Evolutionary conservation across 768 basidiomycete genomes (phyloP), one percentile per base, ranked within the genome.

Genomic region (Agaricus bisporus): DNA sequence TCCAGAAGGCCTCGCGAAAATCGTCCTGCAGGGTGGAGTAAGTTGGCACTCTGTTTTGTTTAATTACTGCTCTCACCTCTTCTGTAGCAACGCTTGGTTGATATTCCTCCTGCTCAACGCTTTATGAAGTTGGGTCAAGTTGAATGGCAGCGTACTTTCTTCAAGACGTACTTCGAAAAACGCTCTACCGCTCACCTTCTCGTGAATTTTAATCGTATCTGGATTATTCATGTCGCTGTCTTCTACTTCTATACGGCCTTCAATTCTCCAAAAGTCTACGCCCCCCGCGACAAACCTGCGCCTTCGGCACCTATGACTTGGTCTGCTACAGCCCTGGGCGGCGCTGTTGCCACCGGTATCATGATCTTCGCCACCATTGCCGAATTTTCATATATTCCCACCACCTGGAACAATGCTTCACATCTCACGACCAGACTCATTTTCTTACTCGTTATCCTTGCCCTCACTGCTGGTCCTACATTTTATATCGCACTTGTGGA

Each of bases 181-280:
- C 92, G 97, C 18, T 97, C 95, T 39, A 79, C 78, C 55, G 85
- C 87, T 12, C 97, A 99, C 70, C 81, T 98, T 36, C 80, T 98
- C 58, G 93, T 98, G 77, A 98, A 99, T 73, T 99, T 99, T 75
- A 99, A 99, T 70, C 92, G 97, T 38, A 80, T 99, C 64, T 99
- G 97, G 97, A 92, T 99, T 62, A 76, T 95, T 53, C 97, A 99
- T 65, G 76, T 99, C 55, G 80, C 94, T 7, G 71, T 95, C 49
- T 98, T 85, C 75, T 99, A 91, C 83, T 98, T 92, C 73, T 98
- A 92, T 73, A 98, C 95, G 8, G 85, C 97, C n/a, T 97, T 86
- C 80, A 94, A 98, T 73, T 91, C 94, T 0, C 94, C 95, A 7
- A 84, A 80, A 60, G 85, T 98, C 57, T 99, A 98, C 66, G 85